Evolutionary conservation across 371 early-diverging fungal species (phyloP).

Genomic region (Rhizopus arrhizus): DNA sequence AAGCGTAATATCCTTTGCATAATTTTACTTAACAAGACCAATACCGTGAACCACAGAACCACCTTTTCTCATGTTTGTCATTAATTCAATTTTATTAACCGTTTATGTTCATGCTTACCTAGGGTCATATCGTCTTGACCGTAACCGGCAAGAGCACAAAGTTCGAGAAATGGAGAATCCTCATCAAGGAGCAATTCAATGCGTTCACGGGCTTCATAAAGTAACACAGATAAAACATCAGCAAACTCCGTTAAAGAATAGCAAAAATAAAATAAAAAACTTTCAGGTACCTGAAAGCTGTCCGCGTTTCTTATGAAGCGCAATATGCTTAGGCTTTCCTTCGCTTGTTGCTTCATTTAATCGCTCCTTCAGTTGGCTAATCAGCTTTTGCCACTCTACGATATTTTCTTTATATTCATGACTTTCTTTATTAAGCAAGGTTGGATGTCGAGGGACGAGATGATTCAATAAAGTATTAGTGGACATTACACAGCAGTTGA

Average conservation of each 20-base stretch:
- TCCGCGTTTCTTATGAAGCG: constrained; percentile 65
- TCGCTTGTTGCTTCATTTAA: constrained; percentile 62
- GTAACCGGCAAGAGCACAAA: constrained; percentile 71
- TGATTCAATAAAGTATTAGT: constrained; percentile 37
- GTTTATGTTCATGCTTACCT: constrained; percentile 28
- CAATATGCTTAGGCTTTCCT: constrained; percentile 60
- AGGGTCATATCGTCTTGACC: constrained; percentile 73
- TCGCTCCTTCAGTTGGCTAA: constrained; percentile 57
- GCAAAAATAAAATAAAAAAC: neutral
- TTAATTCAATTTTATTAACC: neutral
- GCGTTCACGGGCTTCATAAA: constrained; percentile 61
- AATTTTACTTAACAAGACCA: constrained; percentile 69
- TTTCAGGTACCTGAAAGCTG: constrained; percentile 56
- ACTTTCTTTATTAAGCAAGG: constrained; percentile 35
- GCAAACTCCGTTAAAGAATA: constrained; percentile 4
- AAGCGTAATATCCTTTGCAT: neutral
- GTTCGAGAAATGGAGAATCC: constrained; percentile 76
- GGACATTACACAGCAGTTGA: constrained; percentile 27
- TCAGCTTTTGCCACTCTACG: constrained; percentile 59
- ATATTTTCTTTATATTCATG: constrained; percentile 64
- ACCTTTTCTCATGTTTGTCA: constrained; percentile 27
- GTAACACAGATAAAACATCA: constrained; percentile 4
- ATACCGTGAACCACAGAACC: constrained; percentile 74
- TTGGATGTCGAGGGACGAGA: constrained; percentile 44
- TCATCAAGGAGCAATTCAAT: constrained; percentile 71